Evolutionary conservation across 257 asterid genomes (phyloP), one percentile per base, ranked within the genome.

Genomic region (Petunia secreta): DNA sequence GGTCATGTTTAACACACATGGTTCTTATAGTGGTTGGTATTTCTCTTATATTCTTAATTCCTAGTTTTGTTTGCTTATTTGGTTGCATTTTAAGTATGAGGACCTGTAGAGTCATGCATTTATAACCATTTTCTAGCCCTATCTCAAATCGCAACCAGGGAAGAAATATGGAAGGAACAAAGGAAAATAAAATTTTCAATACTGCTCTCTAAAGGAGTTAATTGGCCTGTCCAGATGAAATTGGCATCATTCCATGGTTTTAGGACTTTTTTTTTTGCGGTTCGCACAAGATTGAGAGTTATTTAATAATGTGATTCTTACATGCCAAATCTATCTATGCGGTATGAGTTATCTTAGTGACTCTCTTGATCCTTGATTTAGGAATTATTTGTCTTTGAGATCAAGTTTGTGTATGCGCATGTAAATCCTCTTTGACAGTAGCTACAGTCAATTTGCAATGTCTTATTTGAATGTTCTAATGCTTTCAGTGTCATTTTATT

Each of bases 1-100:
- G 86, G 93, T 93, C 81, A 83, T 88, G 94, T 93, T 92, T 87
- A 86, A 90, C 75, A 78, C 91, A 46, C 96, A 89, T 82, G 98
- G 96, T 75, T 84, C 92, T 80, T 90, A 88, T 75, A 89, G 94
- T 86, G 89, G 98, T 93, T 80, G 34, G 97, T 87, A 64, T 25
- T 71, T 50, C 34, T 50, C 77, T 50, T 50, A 44, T 50, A 44
- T 50, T 73, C 62, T 48, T 13, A 50, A 73, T 48, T 52, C 41
- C 46, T 73, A 52, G 59, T 16, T 46, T 7, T 69, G 16, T 69
- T 69, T 1, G 62, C 77, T 73, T 44, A 11, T 73, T 50, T 14
- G 50, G 13, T 73, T 50, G 44, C 62, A 73, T 48, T 34, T 73
- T 40, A 34, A 73, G 60, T 57, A 73, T 36, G 77, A 34, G 46